Conservation (phyloP, 352 stramenopile species). For the Thalassiosira mediterranea region DNA sequence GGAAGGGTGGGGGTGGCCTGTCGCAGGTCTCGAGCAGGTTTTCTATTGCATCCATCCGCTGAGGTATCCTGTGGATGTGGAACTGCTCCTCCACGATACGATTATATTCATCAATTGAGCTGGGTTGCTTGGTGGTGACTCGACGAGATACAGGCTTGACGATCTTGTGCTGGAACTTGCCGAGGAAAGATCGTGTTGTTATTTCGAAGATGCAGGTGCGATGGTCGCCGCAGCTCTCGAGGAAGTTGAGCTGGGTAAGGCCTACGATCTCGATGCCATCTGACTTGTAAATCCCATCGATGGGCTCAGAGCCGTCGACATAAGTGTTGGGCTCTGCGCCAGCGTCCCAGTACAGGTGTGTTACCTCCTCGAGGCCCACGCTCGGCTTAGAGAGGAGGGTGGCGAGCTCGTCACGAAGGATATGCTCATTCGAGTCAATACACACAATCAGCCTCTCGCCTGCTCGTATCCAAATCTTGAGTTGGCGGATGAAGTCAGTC, state of each 20-base stretch:
- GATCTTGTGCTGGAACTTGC: conserved; percentile 12
- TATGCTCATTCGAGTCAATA: conserved; percentile 29
- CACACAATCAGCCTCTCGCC: background rate
- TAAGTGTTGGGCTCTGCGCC: conserved; percentile 20
- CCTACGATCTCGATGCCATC: conserved; percentile 16
- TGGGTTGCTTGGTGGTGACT: conserved; percentile 6
- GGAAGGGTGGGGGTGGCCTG: background rate
- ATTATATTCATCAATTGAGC: background rate
- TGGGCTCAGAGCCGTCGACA: conserved; percentile 12
- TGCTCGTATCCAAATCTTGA: background rate
- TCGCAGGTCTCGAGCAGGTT: background rate
- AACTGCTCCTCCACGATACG: background rate
- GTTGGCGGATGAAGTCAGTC: background rate
- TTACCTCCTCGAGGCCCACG: background rate
- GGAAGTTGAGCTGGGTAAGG: conserved; percentile 16
- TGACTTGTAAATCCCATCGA: conserved; percentile 24
- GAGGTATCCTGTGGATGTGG: background rate
- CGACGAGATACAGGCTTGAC: conserved; percentile 10
- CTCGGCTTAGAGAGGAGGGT: background rate
- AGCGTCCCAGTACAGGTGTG: background rate
- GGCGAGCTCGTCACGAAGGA: conserved; percentile 10
- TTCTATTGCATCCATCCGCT: conserved; percentile 7
- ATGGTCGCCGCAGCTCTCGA: conserved; percentile 30
- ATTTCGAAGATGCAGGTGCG: conserved; percentile 29
- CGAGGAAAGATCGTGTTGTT: conserved; percentile 18